Evolutionary conservation across 768 basidiomycete species (phyloP), one percentile per base, ranked within the genome.

Genomic region (Termitomyces bulborhizus): DNA sequence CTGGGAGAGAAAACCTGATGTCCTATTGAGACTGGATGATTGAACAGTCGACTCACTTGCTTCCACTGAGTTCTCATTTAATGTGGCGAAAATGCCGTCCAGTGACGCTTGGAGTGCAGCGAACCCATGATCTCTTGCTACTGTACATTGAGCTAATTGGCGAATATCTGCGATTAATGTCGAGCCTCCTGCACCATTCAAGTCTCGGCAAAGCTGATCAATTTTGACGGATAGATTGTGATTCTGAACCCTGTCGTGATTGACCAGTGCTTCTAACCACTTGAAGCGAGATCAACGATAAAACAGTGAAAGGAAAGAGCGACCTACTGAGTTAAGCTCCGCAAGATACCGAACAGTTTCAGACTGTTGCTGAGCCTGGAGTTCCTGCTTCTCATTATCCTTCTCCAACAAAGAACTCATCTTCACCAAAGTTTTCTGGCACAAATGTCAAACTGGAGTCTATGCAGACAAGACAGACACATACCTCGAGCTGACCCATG

Each of bases 181-280:
- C 24, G 62, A 57, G 26, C 45, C 56, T 27, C 54, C 59, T 29
- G 32, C 27, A 51, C 68, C 66, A 1, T 83, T 83, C 4, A 90
- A 68, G 24, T 78, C 75, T 54, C 71, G 65, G 62, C 80, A 83
- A 24, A 93, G 71, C 26, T 79, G 76, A 36, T 88, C 81, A 1
- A 92, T 71, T 48, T 79, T 79, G 16, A 73, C 72, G 9, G 83
- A 79, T 13, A 91, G 73, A 36, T 73, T 70, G 62, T 86, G 80
- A 24, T 90, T 84, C 59, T 91, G 88, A 13, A 80, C 78, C 0
- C 84, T 85, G n/a, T 86, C 85, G 43, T 84, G 83, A 40, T 82
- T 83, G 39, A 92, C 88, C 66, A 93, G 92, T 3, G 82, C 73
- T 61, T 93, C 92, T 41, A 94, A 77, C 92, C 92, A 94, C 83